phyloP scores from a whole-genome alignment of 345 rosid genomes.

The Eucalyptus grandis region DNA sequence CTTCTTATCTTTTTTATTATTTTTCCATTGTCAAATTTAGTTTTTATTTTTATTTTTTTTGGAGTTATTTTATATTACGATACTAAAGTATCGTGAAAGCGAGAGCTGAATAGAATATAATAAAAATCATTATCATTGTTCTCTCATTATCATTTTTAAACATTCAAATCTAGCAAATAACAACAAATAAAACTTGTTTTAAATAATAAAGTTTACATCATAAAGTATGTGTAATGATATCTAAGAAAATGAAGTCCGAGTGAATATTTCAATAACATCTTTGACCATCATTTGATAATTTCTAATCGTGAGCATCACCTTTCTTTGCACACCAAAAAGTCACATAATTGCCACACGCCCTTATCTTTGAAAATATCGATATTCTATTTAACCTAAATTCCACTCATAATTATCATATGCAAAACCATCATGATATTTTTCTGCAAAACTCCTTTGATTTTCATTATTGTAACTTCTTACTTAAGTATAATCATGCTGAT shows the following conservation, averaged over 20 bases:
- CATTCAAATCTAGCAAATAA: fast-evolving
- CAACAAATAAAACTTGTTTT: no score
- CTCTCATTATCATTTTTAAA: not conserved
- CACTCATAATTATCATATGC: not conserved
- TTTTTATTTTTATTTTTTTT: no score
- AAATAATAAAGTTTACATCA: no score
- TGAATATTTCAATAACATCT: not conserved
- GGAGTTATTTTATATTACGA: no score
- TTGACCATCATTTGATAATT: not conserved
- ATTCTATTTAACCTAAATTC: not conserved
- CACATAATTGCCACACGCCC: no score
- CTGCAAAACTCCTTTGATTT: not conserved
- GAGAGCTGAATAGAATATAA: not conserved
- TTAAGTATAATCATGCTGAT: not conserved
- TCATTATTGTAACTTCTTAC: not conserved
- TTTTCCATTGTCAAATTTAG: not conserved
- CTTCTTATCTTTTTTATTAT: not conserved
- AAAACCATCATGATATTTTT: not conserved
- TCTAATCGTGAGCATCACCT: not conserved
- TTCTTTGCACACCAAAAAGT: not conserved
- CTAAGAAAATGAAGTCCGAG: not conserved
- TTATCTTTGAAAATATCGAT: not conserved
- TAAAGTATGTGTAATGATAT: not conserved
- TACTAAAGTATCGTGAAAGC: not conserved
- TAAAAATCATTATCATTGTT: not conserved